Evolutionary conservation across 2,329 filamentous ascomycete genomes (phyloP), one percentile per base, ranked within the genome.

Genomic region (Xenoacremonium recifei): DNA sequence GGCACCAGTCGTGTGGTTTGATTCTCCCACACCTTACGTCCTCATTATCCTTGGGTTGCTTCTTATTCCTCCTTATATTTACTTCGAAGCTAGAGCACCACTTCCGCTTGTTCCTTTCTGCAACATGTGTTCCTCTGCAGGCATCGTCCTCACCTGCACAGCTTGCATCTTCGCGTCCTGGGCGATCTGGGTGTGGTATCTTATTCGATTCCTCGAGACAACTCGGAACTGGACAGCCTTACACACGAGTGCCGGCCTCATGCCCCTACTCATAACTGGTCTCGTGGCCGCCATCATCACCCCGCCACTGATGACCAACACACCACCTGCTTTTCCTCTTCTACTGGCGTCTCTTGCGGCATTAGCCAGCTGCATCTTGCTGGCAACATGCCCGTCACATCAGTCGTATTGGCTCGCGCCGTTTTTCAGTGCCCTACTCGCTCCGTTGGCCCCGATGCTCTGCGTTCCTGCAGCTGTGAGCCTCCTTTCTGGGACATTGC

Each of bases 171-270:
- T 47, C 42, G 54, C 46, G 12, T 47, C 49, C 6, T 59, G 59
- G 38, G 53, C 46, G 3, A 38, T 59, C 4, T 59, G 56, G 56
- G 35, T 49, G 13, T 59, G 56, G 55, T 56, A 59, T 37, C 48
- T 54, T 17, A 39, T 48, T 17, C 55, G 52, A 21, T 49, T 58
- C n/a, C 34, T 58, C 4, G 50, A 55, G 34, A 46, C 47, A 10
- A 5, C 59, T 11, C 48, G 56, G 35, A 51, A 39, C 18, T 59
- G 56, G 56, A 43, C 25, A 6, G 36, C 52, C 12, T 40, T 59
- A 3, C 44, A 44, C 4, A 29, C 48, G 10, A 54, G 53, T 17
- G 54, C 53, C 19, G 53, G 45, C 2, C 47, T 59, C 27, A 44
- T 58, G 3, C 55, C 56, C 3, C 20, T 59, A 9, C 37, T 58